These are phyloP conservation scores for Dispira parvispora DNA, from an alignment of 192 early-diverging fungal species.

Conservation along the genomic window DNA sequence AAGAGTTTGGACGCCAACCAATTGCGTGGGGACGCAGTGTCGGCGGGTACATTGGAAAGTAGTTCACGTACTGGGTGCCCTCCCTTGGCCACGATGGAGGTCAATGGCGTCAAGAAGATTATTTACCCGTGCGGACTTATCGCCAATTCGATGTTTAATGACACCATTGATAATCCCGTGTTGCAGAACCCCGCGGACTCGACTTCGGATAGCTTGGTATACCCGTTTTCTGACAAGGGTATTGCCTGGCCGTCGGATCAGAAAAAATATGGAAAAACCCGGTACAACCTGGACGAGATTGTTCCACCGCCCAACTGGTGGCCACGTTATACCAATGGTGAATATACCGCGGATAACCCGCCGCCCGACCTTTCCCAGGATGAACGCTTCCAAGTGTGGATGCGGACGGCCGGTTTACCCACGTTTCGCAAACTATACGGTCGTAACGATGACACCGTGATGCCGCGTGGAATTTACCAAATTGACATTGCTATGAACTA, in stretches of 20 bases:
- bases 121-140: slow-evolving; percentile 97
- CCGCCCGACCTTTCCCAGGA: slow-evolving; percentile 42
- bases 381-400: slow-evolving; percentile 95
- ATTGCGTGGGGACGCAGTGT: slow-evolving; percentile 44
- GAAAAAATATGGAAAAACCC: slow-evolving; percentile 41
- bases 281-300: slow-evolving; percentile 33
- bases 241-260: slow-evolving; percentile 85
- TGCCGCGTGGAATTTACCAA: slow-evolving; percentile 53
- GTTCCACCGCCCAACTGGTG: slow-evolving; percentile 83
- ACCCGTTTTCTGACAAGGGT: slow-evolving; percentile 41
- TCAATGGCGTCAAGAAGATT: slow-evolving; percentile 20
- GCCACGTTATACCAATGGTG: slow-evolving; percentile 34
- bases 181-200: slow-evolving; percentile 33
- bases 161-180: slow-evolving; percentile 39
- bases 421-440: slow-evolving; percentile 94
- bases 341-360: slow-evolving; percentile 30
- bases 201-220: slow-evolving; percentile 21
- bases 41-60: slow-evolving; percentile 22
- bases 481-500: slow-evolving; percentile 68
- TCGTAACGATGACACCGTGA: slow-evolving; percentile 37
- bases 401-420: slow-evolving; percentile 90
- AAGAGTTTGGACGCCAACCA: slow-evolving; percentile 76
- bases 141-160: slow-evolving; percentile 95
- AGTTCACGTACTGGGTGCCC: slow-evolving; percentile 28
- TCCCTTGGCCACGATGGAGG: slow-evolving; percentile 26